phyloP scores from a whole-genome alignment of 2,329 filamentous ascomycete genomes.

The Coniochaeta hoffmannii region DNA sequence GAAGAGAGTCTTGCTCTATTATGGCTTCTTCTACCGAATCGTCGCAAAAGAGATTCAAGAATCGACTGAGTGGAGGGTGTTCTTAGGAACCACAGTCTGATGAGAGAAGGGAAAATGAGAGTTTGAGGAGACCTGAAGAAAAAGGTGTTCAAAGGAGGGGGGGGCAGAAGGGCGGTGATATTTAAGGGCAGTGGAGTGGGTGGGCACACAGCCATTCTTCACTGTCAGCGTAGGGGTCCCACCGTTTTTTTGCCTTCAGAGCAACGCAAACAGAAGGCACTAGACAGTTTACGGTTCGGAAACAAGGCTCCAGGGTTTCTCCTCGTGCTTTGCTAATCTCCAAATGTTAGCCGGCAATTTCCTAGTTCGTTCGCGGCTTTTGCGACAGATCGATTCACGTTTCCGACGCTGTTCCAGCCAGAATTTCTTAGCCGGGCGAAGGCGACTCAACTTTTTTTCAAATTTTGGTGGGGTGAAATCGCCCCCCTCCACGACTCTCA shows the following conservation, averaged over 20 bases:
- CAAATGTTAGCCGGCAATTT: not conserved
- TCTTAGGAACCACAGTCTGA: conserved; percentile 32
- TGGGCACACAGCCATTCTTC: not conserved
- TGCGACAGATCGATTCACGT: not conserved
- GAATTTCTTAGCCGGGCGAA: not conserved
- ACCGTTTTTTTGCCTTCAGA: not conserved
- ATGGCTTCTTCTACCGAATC: conserved; percentile 23
- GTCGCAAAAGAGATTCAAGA: conserved; percentile 13
- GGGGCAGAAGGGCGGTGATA: conserved; percentile 14
- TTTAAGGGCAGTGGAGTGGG: conserved; percentile 22
- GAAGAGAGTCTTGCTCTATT: conserved; percentile 27
- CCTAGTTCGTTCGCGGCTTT: not conserved
- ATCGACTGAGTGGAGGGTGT: conserved; percentile 30
- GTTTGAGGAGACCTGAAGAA: conserved; percentile 22
- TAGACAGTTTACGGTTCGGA: not conserved
- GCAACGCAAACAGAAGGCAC: not conserved
- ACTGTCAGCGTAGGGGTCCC: conserved; percentile 7
- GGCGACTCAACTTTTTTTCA: conserved; percentile 5
- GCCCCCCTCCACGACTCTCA: conserved; percentile 12
- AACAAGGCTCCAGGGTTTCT: not conserved
- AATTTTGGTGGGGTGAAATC: conserved; percentile 2
- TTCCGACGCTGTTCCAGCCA: not conserved
- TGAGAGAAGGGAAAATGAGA: conserved; percentile 23
- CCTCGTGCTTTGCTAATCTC: not conserved
- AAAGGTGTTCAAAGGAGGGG: conserved; percentile 16